phyloP scores from a whole-genome alignment of 2,329 filamentous ascomycete species.

The Calonectria crousiana region DNA sequence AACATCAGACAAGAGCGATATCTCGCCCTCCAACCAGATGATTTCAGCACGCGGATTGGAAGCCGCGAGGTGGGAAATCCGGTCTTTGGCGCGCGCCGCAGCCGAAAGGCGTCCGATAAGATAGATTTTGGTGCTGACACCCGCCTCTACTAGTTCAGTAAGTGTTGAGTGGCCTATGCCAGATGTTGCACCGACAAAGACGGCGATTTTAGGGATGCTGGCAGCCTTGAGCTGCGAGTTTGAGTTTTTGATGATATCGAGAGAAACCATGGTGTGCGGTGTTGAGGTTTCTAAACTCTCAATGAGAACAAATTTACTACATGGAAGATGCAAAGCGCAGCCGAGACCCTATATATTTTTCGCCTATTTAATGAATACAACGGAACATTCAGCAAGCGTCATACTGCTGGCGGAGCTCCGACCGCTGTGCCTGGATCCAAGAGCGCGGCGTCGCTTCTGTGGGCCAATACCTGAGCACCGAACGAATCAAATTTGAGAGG shows the following conservation, averaged over 20 bases:
- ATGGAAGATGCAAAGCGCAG: background rate
- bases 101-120: conserved; percentile 54
- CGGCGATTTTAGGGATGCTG: conserved; percentile 50
- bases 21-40: conserved; percentile 55
- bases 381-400: background rate
- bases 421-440: background rate
- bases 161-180: conserved; percentile 58
- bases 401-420: background rate
- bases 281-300: background rate
- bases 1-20: conserved; percentile 56
- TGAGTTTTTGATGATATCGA: conserved; percentile 48
- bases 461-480: background rate
- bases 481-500: background rate
- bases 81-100: conserved; percentile 41
- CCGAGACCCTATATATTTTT: background rate
- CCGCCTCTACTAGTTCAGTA: conserved; percentile 49
- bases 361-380: too few relatives aligned
- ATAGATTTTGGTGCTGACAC: conserved; percentile 51
- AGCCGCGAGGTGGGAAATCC: conserved; percentile 50
- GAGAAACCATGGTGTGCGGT: conserved; percentile 43
- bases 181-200: conserved; percentile 60
- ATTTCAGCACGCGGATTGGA: conserved; percentile 54
- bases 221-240: conserved; percentile 53
- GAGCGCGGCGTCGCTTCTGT: background rate
- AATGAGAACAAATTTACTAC: too few relatives aligned